phyloP scores from a whole-genome alignment of 495 filamentous ascomycete genomes.

The Wilcoxina mikolae region DNA sequence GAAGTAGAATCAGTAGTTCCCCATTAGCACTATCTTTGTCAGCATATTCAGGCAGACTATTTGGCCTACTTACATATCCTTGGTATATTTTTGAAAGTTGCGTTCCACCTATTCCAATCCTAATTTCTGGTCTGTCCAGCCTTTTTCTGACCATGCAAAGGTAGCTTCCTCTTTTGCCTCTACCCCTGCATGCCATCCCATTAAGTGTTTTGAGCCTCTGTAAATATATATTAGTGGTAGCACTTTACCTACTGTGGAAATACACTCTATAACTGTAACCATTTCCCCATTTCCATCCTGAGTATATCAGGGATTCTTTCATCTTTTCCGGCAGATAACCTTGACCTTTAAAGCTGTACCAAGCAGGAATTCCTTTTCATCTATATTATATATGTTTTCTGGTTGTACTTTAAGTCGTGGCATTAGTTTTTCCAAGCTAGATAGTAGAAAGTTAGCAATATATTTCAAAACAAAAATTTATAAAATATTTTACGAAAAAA shows the following conservation, averaged over 20 bases:
- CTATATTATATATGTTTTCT: too few relatives aligned
- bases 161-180: neutral
- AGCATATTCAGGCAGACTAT: neutral
- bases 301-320: slow-evolving; percentile 4
- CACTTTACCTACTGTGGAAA: neutral
- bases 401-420: too few relatives aligned
- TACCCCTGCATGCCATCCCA: slow-evolving; percentile 6
- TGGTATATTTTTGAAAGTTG: too few relatives aligned
- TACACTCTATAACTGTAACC: too few relatives aligned
- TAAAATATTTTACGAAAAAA: too few relatives aligned
- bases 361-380: slow-evolving; percentile 5
- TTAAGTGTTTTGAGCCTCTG: slow-evolving; percentile 6
- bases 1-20: slow-evolving; percentile 6
- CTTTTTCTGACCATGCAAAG: too few relatives aligned
- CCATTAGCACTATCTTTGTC: neutral
- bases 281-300: too few relatives aligned
- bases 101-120: neutral
- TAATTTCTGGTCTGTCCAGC: slow-evolving; percentile 6
- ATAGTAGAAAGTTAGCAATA: too few relatives aligned
- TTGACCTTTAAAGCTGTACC: neutral
- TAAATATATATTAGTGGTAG: slow-evolving; percentile 10
- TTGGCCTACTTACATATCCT: neutral
- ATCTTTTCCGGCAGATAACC: neutral
- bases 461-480: too few relatives aligned
- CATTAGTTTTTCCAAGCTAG: too few relatives aligned